Conservation (phyloP, 345 rosid species). For the Corymbia maculata region DNA sequence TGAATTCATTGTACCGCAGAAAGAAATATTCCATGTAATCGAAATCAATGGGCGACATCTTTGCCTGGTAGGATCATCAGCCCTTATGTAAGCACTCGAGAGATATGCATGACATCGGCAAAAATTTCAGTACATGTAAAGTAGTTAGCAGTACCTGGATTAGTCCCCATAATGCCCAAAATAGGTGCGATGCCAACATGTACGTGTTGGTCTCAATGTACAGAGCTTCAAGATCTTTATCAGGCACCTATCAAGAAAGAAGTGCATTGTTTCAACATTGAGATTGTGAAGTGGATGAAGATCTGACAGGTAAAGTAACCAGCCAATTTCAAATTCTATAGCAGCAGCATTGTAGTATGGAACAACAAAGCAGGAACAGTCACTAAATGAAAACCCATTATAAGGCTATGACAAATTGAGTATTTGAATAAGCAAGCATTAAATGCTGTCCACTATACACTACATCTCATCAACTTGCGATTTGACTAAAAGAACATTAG, state of each 20-base stretch:
- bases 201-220: constrained; percentile 60
- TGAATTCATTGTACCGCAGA: constrained; percentile 79
- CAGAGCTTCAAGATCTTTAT: constrained; percentile 53
- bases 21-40: constrained; percentile 83
- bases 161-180: constrained; percentile 93
- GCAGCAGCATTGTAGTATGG: background rate
- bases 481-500: background rate
- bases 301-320: background rate
- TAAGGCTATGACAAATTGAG: background rate
- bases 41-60: constrained; percentile 85
- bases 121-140: background rate
- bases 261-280: background rate
- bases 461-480: background rate
- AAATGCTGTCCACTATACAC: background rate
- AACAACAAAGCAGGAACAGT: background rate
- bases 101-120: background rate
- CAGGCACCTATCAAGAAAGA: constrained; percentile 33
- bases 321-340: background rate
- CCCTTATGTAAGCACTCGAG: background rate
- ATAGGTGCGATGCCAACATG: constrained; percentile 73
- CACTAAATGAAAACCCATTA: background rate
- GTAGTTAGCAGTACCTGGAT: constrained; percentile 54
- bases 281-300: background rate
- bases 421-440: background rate
- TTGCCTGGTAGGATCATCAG: constrained; percentile 43